Percentiles rank a stretch among this genome's conserved stretches.
phyloP scores from a whole-genome alignment of 1,284 basidiomycete genomes.

The Cryptococcus sp. region DNA sequence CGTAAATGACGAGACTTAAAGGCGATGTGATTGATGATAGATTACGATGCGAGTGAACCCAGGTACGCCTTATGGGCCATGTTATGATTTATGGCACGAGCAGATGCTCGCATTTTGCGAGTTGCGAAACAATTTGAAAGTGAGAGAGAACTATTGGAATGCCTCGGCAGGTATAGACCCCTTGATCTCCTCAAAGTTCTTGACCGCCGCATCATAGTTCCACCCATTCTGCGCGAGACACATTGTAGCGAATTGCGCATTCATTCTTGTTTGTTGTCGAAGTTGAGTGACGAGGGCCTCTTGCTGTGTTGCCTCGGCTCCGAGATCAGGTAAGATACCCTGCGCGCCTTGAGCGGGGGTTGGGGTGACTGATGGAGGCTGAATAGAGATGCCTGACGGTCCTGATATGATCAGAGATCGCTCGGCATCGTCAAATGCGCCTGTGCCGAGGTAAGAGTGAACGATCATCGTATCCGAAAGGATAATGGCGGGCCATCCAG shows the following conservation, averaged over 20 bases:
- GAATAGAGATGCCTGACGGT: conserved; percentile 46
- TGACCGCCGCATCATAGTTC: conserved; percentile 71
- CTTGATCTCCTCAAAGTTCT: conserved; percentile 70
- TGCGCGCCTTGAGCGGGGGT: neutral
- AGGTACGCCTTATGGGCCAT: too few relatives aligned
- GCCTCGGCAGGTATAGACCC: conserved; percentile 37
- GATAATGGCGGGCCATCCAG: conserved; percentile 87
- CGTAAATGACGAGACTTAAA: too few relatives aligned
- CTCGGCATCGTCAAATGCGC: conserved; percentile 59
- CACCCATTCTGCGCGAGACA: conserved; percentile 79
- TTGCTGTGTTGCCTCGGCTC: conserved; percentile 17
- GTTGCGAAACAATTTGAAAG: too few relatives aligned
- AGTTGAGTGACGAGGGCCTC: conserved; percentile 60
- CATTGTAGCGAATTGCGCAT: conserved; percentile 71
- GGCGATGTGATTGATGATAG: too few relatives aligned
- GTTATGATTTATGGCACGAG: too few relatives aligned
- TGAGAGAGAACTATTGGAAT: conserved; percentile 7
- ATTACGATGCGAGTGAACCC: too few relatives aligned
- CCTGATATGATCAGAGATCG: conserved; percentile 26
- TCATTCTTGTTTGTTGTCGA: conserved; percentile 70
- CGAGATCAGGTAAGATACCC: conserved; percentile 10
- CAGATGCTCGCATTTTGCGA: too few relatives aligned
- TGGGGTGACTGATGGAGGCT: conserved; percentile 16
- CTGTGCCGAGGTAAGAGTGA: conserved; percentile 76
- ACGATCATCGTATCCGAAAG: conserved; percentile 85